Evolutionary conservation across 2,329 filamentous ascomycete species (phyloP).

Genomic region (Paradendryphiella salina): DNA sequence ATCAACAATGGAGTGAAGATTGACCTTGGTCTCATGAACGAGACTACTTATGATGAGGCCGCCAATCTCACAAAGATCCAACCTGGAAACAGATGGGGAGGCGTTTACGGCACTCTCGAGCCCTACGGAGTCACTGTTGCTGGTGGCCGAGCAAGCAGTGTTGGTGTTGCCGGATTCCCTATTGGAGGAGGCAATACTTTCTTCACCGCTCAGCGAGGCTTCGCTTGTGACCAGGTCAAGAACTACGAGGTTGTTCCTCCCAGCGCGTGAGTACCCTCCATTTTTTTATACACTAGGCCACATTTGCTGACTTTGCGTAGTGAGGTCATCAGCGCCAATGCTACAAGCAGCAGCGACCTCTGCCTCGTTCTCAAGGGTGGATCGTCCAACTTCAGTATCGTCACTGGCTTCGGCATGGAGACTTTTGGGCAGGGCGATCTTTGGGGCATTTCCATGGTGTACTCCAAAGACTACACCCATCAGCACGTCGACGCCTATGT

Average conservation of each 20-base stretch:
- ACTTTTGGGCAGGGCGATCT: constrained; percentile 29
- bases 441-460: constrained; percentile 27
- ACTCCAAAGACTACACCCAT: constrained; percentile 19
- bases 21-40: constrained; percentile 34
- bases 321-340: constrained; percentile 45
- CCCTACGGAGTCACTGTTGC: constrained; percentile 21
- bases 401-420: constrained; percentile 25
- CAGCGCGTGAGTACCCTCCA: constrained; percentile 26
- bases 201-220: constrained; percentile 28
- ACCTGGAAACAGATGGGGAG: constrained; percentile 38
- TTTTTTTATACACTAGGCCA: constrained; percentile 2
- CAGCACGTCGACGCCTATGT: constrained; percentile 26
- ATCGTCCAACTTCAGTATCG: constrained; percentile 37
- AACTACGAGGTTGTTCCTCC: constrained; percentile 47
- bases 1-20: constrained; percentile 35
- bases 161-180: constrained; percentile 37
- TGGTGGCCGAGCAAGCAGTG: constrained; percentile 31
- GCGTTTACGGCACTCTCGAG: constrained; percentile 40
- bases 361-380: constrained; percentile 45
- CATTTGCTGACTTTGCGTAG: constrained; percentile 30
- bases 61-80: constrained; percentile 26
- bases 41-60: constrained; percentile 12
- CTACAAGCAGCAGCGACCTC: constrained; percentile 43
- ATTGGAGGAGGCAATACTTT: constrained; percentile 37
- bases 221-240: constrained; percentile 31